Base-by-base conservation (phyloP, 495 filamentous ascomycete genomes). In the Cercophora samala region DNA sequence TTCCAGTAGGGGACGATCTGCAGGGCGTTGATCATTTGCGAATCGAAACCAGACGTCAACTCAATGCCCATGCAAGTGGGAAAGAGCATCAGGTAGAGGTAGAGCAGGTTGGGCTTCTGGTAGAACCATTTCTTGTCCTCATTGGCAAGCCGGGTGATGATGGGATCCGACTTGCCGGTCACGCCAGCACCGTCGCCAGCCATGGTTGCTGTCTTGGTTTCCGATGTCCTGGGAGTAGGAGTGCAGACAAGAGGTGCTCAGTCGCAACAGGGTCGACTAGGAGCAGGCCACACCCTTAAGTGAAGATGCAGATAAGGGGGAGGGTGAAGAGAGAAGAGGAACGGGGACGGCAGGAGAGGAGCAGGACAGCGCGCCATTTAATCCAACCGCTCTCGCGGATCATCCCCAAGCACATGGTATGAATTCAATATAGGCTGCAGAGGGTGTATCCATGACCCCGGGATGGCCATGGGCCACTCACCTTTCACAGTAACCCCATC, bases 41-140 rank as follows among this genome's bases (percentile, higher is more conserved):
- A 87, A 73, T 90, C 88, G 71, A 90, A 91, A 1, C 89, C 88
- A 29, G 87, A 89, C 1, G 88, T 91, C 79, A 89, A 87, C 76
- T 89, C 89, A 69, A 89, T 86, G 24, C 89, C 89, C 80, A 90
- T 88, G 70, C 83, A 86, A 22, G 86, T 83, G 19, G 87, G 86
- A 67, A 88, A 84, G 66, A 91, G 78, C 62, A 88, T 66, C 6
- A 87, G 70, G 69, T 90, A 90, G 46, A 90, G 77, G 51, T 66
- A 65, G 56, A 86, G 79, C 22, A 90, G 78, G 71, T 90, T 88
- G 1, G 78, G 81, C 75, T 90, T 90, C 68, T 81, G 81, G 73
- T 84, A 89, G 83, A 84, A 88, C 66, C 72, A 67, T 8, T 80
- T 77, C 63, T 76, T 84, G 70, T 86, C 85, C 72, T 84, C 78